Conservation (phyloP, 2,329 filamentous ascomycete genomes). For the Colletotrichum sp. region DNA sequence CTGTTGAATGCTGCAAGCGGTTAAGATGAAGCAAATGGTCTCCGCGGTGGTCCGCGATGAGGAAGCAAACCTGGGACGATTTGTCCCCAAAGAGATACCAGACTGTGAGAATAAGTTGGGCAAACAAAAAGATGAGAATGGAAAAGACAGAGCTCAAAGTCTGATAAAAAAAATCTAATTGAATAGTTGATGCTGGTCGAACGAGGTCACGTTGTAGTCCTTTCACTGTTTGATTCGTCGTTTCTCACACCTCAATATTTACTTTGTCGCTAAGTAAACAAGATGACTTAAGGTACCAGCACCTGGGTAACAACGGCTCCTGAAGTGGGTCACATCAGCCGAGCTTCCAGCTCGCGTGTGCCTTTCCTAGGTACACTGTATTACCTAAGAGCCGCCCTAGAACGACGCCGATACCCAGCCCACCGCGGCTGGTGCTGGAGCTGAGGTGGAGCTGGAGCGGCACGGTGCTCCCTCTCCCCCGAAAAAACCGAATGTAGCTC, state of each 20-base stretch:
- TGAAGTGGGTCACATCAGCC: neutral
- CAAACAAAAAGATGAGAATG: neutral
- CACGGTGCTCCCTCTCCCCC: neutral
- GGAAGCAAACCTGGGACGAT: neutral
- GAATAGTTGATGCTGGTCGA: neutral
- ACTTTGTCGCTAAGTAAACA: neutral
- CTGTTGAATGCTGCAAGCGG: neutral
- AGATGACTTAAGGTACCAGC: neutral
- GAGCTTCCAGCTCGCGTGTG: neutral
- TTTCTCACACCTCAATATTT: neutral
- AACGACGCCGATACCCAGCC: neutral
- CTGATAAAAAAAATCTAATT: neutral
- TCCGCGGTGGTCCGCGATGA: neutral
- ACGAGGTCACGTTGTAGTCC: neutral
- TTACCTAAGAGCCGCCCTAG: neutral
- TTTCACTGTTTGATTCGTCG: neutral
- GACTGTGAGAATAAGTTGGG: neutral
- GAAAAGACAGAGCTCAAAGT: neutral
- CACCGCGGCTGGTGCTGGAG: neutral
- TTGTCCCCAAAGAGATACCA: neutral
- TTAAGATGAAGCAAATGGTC: neutral
- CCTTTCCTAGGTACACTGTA: neutral
- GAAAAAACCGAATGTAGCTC: constrained; percentile 12
- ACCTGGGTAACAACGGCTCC: neutral
- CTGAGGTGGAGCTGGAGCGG: neutral